Evolutionary conservation across 2,329 filamentous ascomycete genomes (phyloP).

Genomic region (Clonostachys solani): DNA sequence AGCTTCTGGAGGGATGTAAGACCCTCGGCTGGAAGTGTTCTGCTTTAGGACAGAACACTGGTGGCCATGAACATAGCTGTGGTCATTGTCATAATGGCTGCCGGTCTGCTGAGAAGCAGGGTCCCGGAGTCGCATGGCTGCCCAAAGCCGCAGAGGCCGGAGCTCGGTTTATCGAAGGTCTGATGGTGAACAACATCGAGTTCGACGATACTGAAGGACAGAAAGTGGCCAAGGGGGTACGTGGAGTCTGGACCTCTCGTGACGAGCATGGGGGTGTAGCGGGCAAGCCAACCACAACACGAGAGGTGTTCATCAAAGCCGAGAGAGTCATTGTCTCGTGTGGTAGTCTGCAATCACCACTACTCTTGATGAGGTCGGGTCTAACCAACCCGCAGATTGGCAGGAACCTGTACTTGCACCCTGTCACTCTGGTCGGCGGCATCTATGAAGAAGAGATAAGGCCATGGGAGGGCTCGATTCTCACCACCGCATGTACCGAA

Average conservation of each 20-base stretch:
- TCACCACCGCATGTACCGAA: not conserved
- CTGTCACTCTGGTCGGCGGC: not conserved
- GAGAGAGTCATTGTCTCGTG: not conserved
- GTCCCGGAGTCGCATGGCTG: constrained; percentile 67
- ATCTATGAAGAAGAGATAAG: not conserved
- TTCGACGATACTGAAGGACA: constrained; percentile 40
- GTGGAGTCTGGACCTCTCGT: constrained; percentile 63
- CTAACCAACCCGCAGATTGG: not conserved
- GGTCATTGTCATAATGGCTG: constrained; percentile 50
- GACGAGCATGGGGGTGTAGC: not conserved
- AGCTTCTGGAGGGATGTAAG: constrained; percentile 65
- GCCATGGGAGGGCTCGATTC: not conserved
- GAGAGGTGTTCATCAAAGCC: constrained; percentile 1
- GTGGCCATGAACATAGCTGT: constrained; percentile 61
- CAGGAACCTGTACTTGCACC: constrained; percentile 1
- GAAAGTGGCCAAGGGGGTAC: constrained; percentile 59
- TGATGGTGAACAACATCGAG: constrained; percentile 58
- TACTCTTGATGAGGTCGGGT: constrained; percentile 1
- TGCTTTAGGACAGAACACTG: constrained; percentile 71
- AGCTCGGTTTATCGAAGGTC: constrained; percentile 72
- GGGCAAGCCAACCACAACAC: not conserved
- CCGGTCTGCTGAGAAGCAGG: constrained; percentile 66
- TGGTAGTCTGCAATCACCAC: not conserved
- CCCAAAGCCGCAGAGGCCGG: constrained; percentile 69
- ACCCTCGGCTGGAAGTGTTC: constrained; percentile 65